Conservation (phyloP, 257 asterid genomes). For the Nicotiana undulata region DNA sequence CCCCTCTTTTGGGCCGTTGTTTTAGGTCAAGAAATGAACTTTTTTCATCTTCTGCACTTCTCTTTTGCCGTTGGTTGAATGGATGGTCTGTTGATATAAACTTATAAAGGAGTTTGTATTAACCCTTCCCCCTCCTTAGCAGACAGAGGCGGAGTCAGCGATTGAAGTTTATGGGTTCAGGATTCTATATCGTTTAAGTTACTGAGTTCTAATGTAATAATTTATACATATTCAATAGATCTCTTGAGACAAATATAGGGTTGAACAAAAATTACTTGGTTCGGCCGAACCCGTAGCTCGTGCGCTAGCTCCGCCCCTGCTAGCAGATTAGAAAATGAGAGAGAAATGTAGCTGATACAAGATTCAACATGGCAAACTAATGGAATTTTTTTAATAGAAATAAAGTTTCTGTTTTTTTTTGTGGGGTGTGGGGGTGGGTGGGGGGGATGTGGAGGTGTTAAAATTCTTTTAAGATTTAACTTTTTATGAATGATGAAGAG, state of each 20-base stretch:
- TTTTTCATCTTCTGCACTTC: not conserved
- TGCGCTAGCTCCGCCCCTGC: not conserved
- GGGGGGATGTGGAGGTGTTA: not conserved
- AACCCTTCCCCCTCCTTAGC: not conserved
- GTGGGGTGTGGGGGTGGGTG: not conserved
- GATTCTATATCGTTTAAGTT: no score
- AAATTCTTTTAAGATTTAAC: not conserved
- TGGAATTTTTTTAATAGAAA: not conserved
- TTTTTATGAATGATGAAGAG: not conserved
- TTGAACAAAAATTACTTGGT: no score
- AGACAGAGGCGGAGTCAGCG: no score
- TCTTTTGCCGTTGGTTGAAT: not conserved
- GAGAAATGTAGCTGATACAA: not conserved
- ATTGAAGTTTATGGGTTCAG: no score
- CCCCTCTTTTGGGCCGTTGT: not conserved
- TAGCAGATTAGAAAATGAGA: not conserved
- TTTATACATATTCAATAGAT: no score
- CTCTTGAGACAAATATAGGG: no score
- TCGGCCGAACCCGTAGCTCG: no score
- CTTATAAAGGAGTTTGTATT: not conserved
- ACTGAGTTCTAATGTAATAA: no score
- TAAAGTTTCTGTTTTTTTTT: not conserved
- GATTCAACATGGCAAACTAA: not conserved
- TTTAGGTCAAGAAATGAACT: not conserved
- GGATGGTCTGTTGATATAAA: not conserved